These are phyloP conservation scores for Penicillium frequentans DNA, from an alignment of 2,329 filamentous ascomycete genomes.

Conservation along the genomic window DNA sequence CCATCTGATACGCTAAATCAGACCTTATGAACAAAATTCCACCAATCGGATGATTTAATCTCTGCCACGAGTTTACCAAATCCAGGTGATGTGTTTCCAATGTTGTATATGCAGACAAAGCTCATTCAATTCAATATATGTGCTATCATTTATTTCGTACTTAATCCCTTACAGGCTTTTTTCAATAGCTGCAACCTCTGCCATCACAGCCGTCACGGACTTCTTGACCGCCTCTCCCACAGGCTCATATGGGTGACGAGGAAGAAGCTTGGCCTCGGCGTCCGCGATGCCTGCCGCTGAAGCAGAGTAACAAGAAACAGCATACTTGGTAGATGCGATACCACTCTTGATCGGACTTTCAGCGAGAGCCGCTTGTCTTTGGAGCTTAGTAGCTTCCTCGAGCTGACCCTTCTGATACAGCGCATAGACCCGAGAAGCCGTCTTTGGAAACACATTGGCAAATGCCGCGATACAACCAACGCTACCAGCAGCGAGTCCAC, in stretches of 20 bases:
- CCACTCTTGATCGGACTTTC: slow-evolving; percentile 66
- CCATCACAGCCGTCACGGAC: slow-evolving; percentile 36
- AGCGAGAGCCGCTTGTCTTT: slow-evolving; percentile 62
- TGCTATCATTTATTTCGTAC: background rate
- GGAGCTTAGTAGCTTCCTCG: slow-evolving; percentile 60
- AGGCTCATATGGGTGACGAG: slow-evolving; percentile 60
- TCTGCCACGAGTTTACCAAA: no score
- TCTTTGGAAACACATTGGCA: slow-evolving; percentile 58
- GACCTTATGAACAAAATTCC: background rate
- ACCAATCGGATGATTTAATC: background rate
- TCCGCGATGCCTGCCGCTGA: slow-evolving; percentile 59
- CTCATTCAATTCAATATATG: no score
- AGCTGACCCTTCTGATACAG: slow-evolving; percentile 59
- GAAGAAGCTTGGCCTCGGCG: slow-evolving; percentile 57
- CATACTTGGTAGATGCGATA: slow-evolving; percentile 67
- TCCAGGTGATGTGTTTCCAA: background rate
- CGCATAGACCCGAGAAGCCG: slow-evolving; percentile 59
- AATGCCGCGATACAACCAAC: slow-evolving; percentile 60
- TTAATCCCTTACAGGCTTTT: slow-evolving; percentile 9
- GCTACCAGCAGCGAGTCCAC: slow-evolving; percentile 53
- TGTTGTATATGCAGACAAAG: background rate
- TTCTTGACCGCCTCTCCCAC: slow-evolving; percentile 45
- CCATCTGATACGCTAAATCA: background rate
- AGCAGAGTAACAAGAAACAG: slow-evolving; percentile 61
- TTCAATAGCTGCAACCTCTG: slow-evolving; percentile 19